Conservation (phyloP, 306 rosid species). For the Pyrus communis region DNA sequence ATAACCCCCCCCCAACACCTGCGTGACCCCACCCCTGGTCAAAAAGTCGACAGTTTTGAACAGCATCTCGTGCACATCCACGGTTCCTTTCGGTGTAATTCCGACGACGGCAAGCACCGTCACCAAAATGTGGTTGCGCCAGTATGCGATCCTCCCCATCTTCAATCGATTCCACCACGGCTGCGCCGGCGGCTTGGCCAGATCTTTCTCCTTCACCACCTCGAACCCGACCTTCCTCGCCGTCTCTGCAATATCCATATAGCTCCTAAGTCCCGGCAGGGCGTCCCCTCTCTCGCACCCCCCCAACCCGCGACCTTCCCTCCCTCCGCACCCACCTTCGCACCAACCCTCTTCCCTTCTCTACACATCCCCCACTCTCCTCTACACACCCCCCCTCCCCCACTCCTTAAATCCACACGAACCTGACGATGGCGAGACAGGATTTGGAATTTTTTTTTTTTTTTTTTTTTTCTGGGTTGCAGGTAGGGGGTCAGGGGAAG, state of each 20-base stretch:
- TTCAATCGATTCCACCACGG: slow-evolving; percentile 96
- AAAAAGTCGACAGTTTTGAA: slow-evolving; percentile 81
- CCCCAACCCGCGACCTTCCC: no score
- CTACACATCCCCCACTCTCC: no score
- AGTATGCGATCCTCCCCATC: slow-evolving; percentile 91
- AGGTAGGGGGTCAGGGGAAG: no score
- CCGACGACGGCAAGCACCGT: slow-evolving; percentile 60
- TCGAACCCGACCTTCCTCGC: slow-evolving; percentile 82
- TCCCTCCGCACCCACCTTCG: no score
- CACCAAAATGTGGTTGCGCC: slow-evolving; percentile 83
- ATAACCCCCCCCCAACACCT: no score
- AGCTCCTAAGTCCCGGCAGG: slow-evolving; percentile 62
- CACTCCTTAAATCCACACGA: no score
- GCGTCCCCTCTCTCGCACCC: slow-evolving; percentile 74
- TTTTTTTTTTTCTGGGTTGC: no score
- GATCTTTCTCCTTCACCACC: slow-evolving; percentile 77
- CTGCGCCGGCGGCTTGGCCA: slow-evolving; percentile 65
- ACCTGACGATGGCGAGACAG: no score
- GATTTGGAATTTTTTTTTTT: no score
- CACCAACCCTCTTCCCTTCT: no score
- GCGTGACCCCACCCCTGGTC: slow-evolving; percentile 20
- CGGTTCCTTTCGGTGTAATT: slow-evolving; percentile 81
- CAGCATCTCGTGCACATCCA: slow-evolving; percentile 95
- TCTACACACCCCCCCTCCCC: no score
- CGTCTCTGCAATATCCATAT: slow-evolving; percentile 53